Evolutionary conservation across 805 yeast genomes (phyloP), one percentile per base, ranked within the genome.

Genomic region (Ogataea kodamae): DNA sequence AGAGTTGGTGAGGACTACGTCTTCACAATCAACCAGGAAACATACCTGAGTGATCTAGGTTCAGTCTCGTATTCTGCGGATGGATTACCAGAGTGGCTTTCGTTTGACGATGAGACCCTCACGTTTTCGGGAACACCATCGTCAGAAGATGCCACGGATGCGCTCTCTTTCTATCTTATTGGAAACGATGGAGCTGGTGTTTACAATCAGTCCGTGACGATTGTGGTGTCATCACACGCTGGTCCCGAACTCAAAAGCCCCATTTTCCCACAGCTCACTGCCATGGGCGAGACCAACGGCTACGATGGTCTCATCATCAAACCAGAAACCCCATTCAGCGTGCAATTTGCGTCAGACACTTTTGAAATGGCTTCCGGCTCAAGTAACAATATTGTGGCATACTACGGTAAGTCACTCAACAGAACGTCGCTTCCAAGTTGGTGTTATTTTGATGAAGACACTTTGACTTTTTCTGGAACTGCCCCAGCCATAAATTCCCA

Each of bases 391-490:
- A 74, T 82, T 19, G 67, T 72, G 11, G 78, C 80, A 6, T 86
- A 82, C 61, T 83, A 85, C 52, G 96, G 96, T 13, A 72, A 82
- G 43, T 76, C 89, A n/a, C 61, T 68, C 9, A 87, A 85, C 56
- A 75, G 89, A 54, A 74, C 95, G 1, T 90, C 98, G 3, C 67
- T 92, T 36, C 98, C 98, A 22, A 81, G 76, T 52, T 92, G 98
- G 97, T 65, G 87, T 32, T 59, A 62, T 34, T 92, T 90, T 54
- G 79, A 87, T 51, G 50, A 71, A 5, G 64, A 65, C 35, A 65
- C 68, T 22, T 63, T 86, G 44, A 72, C 83, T 13, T 90, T 88
- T 59, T 68, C 76, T 25, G 98, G 98, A 19, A 79, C 81, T 1
- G 90, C 96, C 1, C 98, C 98, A 8, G 67, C 81, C 6, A 85